phyloP scores from a whole-genome alignment of 345 rosid genomes.

The Lenwebbia sp. region DNA sequence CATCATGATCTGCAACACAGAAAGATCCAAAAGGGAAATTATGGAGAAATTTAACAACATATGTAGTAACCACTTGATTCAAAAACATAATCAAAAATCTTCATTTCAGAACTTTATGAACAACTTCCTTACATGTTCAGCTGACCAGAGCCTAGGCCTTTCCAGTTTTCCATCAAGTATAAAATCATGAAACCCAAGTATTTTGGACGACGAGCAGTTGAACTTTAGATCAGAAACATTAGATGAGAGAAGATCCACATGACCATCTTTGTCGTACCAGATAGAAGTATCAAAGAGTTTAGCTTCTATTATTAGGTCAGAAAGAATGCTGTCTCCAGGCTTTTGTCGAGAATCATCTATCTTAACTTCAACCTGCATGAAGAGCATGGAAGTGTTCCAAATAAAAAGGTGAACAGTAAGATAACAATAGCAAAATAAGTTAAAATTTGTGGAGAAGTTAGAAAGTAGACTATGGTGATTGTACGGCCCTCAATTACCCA shows the following conservation, averaged over 20 bases:
- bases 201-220: conserved; percentile 22
- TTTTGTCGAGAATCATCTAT: conserved; percentile 48
- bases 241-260: conserved; percentile 42
- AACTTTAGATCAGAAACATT: conserved; percentile 48
- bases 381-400: neutral
- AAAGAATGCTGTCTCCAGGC: conserved; percentile 34
- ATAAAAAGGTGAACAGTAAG: neutral
- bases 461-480: neutral
- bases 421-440: neutral
- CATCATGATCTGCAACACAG: neutral
- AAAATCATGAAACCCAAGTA: conserved; percentile 64
- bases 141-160: conserved; percentile 89
- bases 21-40: neutral
- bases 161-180: conserved; percentile 64
- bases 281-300: conserved; percentile 57
- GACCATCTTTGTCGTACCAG: conserved; percentile 42
- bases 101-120: neutral
- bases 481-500: neutral
- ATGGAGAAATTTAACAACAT: neutral
- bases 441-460: neutral
- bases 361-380: conserved; percentile 80
- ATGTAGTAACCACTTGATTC: neutral
- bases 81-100: neutral
- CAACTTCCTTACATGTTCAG: conserved; percentile 65
- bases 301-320: conserved; percentile 64